phyloP scores from a whole-genome alignment of 2,329 filamentous ascomycete genomes.

The Ceratocystis eucalypticola region DNA sequence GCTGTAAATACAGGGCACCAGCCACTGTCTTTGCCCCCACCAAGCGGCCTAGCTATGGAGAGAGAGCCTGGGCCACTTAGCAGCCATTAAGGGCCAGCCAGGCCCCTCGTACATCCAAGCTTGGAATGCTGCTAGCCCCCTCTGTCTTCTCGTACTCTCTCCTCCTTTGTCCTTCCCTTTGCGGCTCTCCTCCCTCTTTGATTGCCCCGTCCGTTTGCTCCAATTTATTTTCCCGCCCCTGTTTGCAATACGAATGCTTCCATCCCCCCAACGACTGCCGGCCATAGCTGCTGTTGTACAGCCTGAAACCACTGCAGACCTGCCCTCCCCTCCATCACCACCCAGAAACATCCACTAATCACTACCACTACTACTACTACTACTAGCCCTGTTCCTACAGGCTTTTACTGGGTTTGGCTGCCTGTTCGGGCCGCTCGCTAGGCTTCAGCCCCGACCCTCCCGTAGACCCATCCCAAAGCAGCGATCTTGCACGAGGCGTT shows the following conservation, averaged over 20 bases:
- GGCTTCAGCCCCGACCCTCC: neutral
- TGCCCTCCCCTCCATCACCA: no score
- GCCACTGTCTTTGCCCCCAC: neutral
- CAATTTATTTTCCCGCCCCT: neutral
- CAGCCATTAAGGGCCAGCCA: no score
- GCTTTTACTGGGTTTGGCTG: neutral
- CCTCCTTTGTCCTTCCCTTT: no score
- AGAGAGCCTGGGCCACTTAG: neutral
- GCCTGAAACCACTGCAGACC: no score
- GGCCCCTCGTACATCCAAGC: neutral
- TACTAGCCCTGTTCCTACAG: neutral
- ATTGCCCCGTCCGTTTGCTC: neutral
- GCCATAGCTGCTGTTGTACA: neutral
- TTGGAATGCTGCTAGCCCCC: neutral
- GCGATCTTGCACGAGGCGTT: conserved; percentile 1
- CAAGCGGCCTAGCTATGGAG: neutral
- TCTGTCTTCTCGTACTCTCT: no score
- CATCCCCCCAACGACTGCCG: neutral
- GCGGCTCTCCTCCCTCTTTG: neutral
- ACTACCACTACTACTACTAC: neutral
- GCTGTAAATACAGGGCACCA: neutral
- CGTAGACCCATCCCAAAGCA: neutral
- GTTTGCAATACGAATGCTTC: neutral
- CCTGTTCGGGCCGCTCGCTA: neutral
- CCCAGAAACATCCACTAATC: no score